phyloP scores from a whole-genome alignment of 306 rosid genomes.

The Medicago ruthenica region DNA sequence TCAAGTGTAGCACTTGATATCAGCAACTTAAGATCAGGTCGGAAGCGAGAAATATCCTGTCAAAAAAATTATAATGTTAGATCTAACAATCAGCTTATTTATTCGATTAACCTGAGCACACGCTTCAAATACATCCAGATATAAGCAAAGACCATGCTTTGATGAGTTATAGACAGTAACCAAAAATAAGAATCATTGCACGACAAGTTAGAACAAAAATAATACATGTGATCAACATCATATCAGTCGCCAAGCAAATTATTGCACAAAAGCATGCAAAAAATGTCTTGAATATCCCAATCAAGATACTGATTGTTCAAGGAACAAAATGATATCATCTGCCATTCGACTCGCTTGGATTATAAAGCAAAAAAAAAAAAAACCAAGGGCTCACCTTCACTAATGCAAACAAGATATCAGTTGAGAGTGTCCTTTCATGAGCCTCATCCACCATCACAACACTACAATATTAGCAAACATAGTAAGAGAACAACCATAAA shows the following conservation, averaged over 20 bases:
- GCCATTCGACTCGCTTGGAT: slow-evolving; percentile 21
- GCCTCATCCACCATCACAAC: slow-evolving; percentile 99
- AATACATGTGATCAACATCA: slow-evolving; percentile 34
- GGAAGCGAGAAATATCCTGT: slow-evolving; percentile 90
- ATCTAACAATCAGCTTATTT: slow-evolving; percentile 22
- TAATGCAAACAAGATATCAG: slow-evolving; percentile 91
- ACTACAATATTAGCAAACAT: slow-evolving; percentile 56
- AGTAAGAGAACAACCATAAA: slow-evolving; percentile 34
- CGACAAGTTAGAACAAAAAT: slow-evolving; percentile 17
- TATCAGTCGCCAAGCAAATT: slow-evolving; percentile 18
- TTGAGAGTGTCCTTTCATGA: slow-evolving; percentile 98
- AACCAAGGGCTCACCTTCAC: slow-evolving; percentile 70
- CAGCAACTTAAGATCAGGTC: slow-evolving; percentile 90
- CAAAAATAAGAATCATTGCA: slow-evolving; percentile 27
- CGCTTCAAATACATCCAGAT: slow-evolving; percentile 10
- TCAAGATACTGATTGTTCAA: slow-evolving; percentile 35
- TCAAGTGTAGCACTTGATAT: slow-evolving; percentile 98
- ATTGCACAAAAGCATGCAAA: slow-evolving; percentile 13
- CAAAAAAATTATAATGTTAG: slow-evolving; percentile 28
- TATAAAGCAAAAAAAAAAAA: background rate
- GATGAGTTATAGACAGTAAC: slow-evolving; percentile 34
- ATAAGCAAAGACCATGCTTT: slow-evolving; percentile 11
- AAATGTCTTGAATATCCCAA: slow-evolving; percentile 22
- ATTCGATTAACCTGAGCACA: slow-evolving; percentile 15
- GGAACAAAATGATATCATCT: slow-evolving; percentile 24